Conservation (phyloP, 768 basidiomycete species). For the Lyophyllum atratum region DNA sequence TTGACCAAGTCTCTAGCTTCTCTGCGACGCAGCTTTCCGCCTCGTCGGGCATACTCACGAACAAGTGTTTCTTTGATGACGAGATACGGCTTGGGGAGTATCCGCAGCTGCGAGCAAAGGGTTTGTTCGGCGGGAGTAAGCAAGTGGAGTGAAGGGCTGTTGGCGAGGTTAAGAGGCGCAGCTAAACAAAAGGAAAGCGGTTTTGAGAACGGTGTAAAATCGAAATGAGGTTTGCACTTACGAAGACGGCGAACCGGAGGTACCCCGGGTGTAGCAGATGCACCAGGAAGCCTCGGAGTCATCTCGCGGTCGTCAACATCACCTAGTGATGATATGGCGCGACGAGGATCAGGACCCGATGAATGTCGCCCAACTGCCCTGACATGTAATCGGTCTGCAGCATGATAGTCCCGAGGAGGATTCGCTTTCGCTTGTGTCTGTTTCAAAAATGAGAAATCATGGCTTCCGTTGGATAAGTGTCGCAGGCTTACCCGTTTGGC, state of each 20-base stretch:
- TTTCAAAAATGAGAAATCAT: not conserved
- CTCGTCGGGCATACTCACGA: constrained; percentile 87
- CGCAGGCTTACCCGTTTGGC: constrained; percentile 57
- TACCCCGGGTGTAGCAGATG: constrained; percentile 29
- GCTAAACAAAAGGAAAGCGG: constrained; percentile 33
- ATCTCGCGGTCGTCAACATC: constrained; percentile 59
- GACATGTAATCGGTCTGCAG: constrained; percentile 52
- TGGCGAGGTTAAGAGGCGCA: constrained; percentile 84
- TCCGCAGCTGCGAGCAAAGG: constrained; percentile 86
- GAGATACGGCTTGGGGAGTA: constrained; percentile 94
- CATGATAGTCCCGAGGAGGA: constrained; percentile 54
- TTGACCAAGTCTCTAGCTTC: constrained; percentile 91
- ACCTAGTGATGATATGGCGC: constrained; percentile 40
- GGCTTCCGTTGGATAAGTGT: not conserved
- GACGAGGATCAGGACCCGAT: constrained; percentile 54
- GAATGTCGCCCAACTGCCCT: constrained; percentile 55
- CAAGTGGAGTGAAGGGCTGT: constrained; percentile 86
- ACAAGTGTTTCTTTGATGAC: constrained; percentile 95
- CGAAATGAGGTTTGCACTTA: constrained; percentile 25
- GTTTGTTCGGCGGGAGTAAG: constrained; percentile 86
- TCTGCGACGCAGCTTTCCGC: constrained; percentile 83
- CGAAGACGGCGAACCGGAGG: constrained; percentile 45
- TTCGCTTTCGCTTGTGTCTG: constrained; percentile 67
- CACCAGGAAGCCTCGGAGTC: constrained; percentile 51
- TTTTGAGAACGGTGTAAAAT: not conserved